A percentile compares a stretch with the other conserved stretches of the same genome.
Conservation (phyloP, 495 filamentous ascomycete species). For the Aspergillus mulundensis region DNA sequence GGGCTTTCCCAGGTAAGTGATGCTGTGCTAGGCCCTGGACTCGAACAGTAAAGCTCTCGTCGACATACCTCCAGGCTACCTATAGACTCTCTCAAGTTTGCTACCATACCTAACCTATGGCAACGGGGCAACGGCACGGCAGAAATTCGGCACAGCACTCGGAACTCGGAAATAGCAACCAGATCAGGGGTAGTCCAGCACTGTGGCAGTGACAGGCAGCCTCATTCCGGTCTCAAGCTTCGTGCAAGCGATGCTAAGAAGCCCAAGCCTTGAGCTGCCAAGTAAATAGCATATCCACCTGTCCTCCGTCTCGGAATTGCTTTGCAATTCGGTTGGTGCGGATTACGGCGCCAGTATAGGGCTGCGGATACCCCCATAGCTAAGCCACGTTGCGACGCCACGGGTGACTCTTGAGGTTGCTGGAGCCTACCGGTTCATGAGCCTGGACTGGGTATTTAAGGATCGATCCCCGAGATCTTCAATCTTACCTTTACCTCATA, state of each 20-base stretch:
- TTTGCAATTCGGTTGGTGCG: neutral
- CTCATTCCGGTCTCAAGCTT: neutral
- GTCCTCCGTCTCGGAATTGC: neutral
- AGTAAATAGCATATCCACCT: neutral
- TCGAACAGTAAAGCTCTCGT: no score
- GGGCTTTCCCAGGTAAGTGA: no score
- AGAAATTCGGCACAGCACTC: neutral
- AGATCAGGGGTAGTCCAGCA: neutral
- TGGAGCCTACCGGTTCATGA: neutral
- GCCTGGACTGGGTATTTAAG: neutral
- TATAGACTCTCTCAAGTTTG: no score
- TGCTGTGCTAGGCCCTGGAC: no score
- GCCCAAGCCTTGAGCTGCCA: neutral
- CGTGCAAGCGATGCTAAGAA: neutral
- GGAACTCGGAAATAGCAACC: neutral
- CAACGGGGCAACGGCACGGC: no score
- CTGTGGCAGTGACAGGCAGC: neutral
- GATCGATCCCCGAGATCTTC: no score
- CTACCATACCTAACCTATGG: no score
- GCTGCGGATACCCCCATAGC: neutral
- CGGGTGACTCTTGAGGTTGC: neutral
- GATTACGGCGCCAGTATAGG: no score
- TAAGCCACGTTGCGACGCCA: neutral
- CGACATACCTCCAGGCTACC: no score
- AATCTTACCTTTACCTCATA: neutral